phyloP scores from a whole-genome alignment of 257 asterid species.

The Solanum bukasovii region DNA sequence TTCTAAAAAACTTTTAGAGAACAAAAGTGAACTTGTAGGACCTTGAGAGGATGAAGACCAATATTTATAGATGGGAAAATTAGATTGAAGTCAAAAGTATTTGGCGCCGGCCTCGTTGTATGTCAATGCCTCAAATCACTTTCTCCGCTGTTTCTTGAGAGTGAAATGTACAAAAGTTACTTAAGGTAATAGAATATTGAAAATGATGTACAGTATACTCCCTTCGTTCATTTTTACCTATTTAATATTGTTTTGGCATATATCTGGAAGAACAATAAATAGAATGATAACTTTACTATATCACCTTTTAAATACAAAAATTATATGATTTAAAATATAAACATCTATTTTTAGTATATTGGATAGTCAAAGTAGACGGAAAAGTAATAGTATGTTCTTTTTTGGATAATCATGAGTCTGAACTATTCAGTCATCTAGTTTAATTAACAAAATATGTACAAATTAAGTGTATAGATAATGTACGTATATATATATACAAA shows the following conservation, averaged over 20 bases:
- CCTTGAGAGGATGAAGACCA: slow-evolving; percentile 15
- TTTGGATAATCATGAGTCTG: neutral
- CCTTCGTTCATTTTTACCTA: neutral
- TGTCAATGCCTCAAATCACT: slow-evolving; percentile 3
- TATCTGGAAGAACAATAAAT: neutral
- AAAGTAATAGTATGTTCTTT: neutral
- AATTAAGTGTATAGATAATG: neutral
- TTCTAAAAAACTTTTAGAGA: neutral
- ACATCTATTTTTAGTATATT: neutral
- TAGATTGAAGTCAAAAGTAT: slow-evolving; percentile 46
- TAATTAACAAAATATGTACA: neutral
- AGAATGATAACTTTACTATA: neutral
- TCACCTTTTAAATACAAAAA: neutral
- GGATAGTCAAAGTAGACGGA: neutral
- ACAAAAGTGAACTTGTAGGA: slow-evolving; percentile 21
- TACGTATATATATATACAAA: neutral
- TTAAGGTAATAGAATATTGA: neutral
- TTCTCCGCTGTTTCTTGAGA: neutral
- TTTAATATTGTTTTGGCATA: neutral
- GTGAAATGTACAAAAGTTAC: neutral
- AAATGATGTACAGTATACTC: neutral
- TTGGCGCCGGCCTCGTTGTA: slow-evolving; percentile 63
- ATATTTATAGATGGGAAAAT: slow-evolving; percentile 30
- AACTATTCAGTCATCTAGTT: neutral
- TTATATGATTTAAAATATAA: neutral